A percentile compares a stretch with the other conserved stretches of the same genome.
Evolutionary conservation across 1,284 basidiomycete genomes (phyloP).

Genomic region (Cryptococcus depauperatus): DNA sequence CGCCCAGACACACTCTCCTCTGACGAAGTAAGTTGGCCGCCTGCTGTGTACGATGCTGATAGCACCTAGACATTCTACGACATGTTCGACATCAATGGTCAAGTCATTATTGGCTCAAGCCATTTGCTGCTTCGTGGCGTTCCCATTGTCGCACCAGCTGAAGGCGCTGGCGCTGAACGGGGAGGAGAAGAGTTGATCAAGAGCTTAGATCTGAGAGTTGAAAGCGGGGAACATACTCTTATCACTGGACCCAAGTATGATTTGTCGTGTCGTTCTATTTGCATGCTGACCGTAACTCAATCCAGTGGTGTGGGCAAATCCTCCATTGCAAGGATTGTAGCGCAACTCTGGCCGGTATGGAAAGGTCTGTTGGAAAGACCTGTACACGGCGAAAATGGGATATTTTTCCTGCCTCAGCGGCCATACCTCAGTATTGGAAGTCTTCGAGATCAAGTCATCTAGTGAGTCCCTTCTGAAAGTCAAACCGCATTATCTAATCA

Average conservation of each 20-base stretch:
- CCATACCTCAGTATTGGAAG: slow-evolving; percentile 84
- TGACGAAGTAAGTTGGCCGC: slow-evolving; percentile 20
- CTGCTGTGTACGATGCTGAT: slow-evolving; percentile 9
- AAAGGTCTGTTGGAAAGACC: slow-evolving; percentile 48
- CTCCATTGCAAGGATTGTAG: slow-evolving; percentile 79
- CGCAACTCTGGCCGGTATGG: slow-evolving; percentile 70
- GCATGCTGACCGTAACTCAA: not conserved
- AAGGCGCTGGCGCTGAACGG: slow-evolving; percentile 47
- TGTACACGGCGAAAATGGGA: slow-evolving; percentile 48
- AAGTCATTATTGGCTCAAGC: slow-evolving; percentile 39
- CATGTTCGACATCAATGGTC: slow-evolving; percentile 46
- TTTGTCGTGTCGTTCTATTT: slow-evolving; percentile 3
- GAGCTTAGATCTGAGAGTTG: slow-evolving; percentile 63
- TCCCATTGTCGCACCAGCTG: slow-evolving; percentile 65
- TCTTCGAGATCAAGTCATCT: slow-evolving; percentile 67
- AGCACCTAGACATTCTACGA: slow-evolving; percentile 44
- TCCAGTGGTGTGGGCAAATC: slow-evolving; percentile 87
- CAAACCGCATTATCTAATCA: not conserved
- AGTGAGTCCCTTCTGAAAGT: slow-evolving; percentile 31
- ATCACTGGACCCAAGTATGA: slow-evolving; percentile 70
- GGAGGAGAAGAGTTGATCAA: slow-evolving; percentile 60
- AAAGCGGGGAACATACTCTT: slow-evolving; percentile 78
- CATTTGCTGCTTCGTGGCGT: slow-evolving; percentile 59
- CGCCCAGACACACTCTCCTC: slow-evolving; percentile 23
- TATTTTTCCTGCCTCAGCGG: slow-evolving; percentile 87